phyloP scores from a whole-genome alignment of 2,329 filamentous ascomycete genomes.

The Geosmithia flava region DNA sequence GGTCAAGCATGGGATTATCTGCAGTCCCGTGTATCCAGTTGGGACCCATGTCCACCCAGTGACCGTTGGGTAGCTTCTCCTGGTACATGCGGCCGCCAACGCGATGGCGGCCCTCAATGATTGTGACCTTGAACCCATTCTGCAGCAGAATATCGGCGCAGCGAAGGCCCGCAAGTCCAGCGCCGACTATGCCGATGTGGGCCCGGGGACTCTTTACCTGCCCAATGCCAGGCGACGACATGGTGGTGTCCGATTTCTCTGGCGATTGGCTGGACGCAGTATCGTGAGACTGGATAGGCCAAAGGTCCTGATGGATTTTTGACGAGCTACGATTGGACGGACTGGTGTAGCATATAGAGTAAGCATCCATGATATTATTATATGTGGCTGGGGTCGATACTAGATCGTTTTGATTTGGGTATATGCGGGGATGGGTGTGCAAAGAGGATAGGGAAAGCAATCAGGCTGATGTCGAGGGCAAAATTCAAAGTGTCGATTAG shows the following conservation, averaged over 20 bases:
- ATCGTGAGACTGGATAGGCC: conserved; percentile 23
- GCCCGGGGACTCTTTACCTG: conserved; percentile 13
- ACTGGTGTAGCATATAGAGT: conserved; percentile 35
- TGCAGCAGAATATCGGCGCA: conserved; percentile 56
- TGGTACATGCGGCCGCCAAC: conserved; percentile 54
- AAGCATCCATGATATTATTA: conserved; percentile 26
- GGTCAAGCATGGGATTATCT: conserved; percentile 56
- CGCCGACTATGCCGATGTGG: conserved; percentile 56
- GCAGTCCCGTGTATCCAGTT: conserved; percentile 72
- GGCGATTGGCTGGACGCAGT: conserved; percentile 17
- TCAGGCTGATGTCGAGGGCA: neutral
- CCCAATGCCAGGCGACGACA: conserved; percentile 9
- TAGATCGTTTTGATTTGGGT: neutral
- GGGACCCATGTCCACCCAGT: conserved; percentile 49
- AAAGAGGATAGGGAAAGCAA: neutral
- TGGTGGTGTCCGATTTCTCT: conserved; percentile 14
- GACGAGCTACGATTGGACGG: conserved; percentile 28
- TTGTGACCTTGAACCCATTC: conserved; percentile 53
- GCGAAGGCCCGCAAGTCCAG: conserved; percentile 57
- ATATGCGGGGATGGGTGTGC: neutral
- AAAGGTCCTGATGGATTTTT: conserved; percentile 36
- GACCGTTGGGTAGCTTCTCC: conserved; percentile 31
- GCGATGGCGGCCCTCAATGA: conserved; percentile 56
- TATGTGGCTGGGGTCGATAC: neutral
- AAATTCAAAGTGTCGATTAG: too few relatives aligned